Base-by-base conservation (phyloP, 2,329 filamentous ascomycete species). In the Zalaria sp. region DNA sequence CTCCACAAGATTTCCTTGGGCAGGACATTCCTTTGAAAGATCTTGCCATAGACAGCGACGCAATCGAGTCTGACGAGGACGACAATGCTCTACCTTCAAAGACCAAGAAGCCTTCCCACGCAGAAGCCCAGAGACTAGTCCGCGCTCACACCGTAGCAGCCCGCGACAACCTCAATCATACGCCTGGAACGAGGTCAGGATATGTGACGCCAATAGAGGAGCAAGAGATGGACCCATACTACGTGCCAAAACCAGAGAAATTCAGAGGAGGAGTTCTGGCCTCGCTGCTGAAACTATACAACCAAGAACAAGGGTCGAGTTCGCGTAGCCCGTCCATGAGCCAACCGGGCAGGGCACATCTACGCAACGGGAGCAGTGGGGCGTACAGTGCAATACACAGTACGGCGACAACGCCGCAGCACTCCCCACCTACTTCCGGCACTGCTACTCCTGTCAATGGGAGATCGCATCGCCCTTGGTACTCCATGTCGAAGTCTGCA, bases 261-360 rank as follows among this genome's bases (percentile, higher is more conserved):
- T 88, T 84, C 56, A 75, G 79, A 39, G 80, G 79, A 27, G 83
- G 85, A 27, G 75, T 89, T 37, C 65, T 93, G 1, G 78, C 79
- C 2, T 80, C 78, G 0, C 64, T 93, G 0, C 64, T 91, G 39
- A 83, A 79, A 57, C 67, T 87, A 6, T 80, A 84, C 53, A 71
- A 76, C 44, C 65, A 55, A 7, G 38, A 46, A 18, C 40, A 44
- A 5, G 37, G 38, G 25, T 27, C 40, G n/a, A 35, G 41, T 6
- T 35, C 27, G 5, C 41, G 40, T 4, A 41, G 41, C 5, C 35
- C 46, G 10, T 47, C 43, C 7, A 43, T 43, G 7, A 50, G 45
- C 34, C 34, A 40, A 4, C 25, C 42, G 9, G 43, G 31, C 6
- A 38, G 40, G 31, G 43, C 46, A 10, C 41, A 46, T 31, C 31